Evolutionary conservation across 2,329 filamentous ascomycete genomes (phyloP), one percentile per base, ranked within the genome.

Genomic region (Colletotrichum viniferum): DNA sequence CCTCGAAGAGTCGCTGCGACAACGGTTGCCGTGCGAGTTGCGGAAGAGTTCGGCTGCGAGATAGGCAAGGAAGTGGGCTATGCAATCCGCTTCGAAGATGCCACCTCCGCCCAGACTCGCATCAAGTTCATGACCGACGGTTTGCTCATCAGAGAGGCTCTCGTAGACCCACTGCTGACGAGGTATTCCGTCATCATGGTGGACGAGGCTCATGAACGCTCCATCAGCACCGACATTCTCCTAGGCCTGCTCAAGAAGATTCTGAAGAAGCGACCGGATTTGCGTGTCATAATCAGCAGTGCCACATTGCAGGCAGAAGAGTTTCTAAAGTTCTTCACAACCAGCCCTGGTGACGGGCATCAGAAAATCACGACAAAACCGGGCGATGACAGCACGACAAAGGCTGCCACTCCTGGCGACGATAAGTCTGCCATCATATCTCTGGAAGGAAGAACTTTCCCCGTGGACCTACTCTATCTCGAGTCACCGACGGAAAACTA

Each of bases 81-180:
- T 83, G 97, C 95, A 1, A 98, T 98, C 78, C 91, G 92, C 21
- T 94, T 99, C 81, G 96, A 99, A 82, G 96, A 98, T 88, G 91
- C 95, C 77, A 98, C 96, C 7, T 98, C 96, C 24, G 90, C 93
- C 21, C 89, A 91, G 38, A 99, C 97, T 1, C 92, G 92, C 68
- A 96, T 99, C 86, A 98, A 99, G 83, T 98, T 98, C 81, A 86
- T 98, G 77, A 99, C 96, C 1, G 97, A 99, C 85, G 96, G 96
- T 1, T 88, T 99, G 64, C 89, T 99, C 36, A 92, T 99, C 69
- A 90, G 96, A 80, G 97, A 99, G 85, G 97, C 96, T 32, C 89
- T 99, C 6, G 95, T 98, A 5, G 97, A 99, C 83, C 97, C 97
- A 14, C 86, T 98, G 5, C 86, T 99, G 43, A 97, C 95, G 24